Evolutionary conservation across 2,329 filamentous ascomycete genomes (phyloP).

Genomic region (Alternaria brassicicola): DNA sequence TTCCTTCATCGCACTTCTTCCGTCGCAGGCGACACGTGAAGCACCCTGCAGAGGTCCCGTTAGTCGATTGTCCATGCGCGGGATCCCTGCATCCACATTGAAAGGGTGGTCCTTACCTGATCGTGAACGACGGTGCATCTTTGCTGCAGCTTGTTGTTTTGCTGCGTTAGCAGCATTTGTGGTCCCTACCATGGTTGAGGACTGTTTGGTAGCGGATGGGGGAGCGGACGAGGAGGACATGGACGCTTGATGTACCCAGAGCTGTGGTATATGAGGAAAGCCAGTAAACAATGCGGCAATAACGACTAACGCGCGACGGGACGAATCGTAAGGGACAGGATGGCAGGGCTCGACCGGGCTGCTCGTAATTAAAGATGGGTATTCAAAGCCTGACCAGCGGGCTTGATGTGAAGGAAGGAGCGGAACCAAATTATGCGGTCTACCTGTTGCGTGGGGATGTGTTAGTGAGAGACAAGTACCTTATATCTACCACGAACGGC

Average conservation of each 20-base stretch:
- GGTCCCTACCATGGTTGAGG: conserved; percentile 58
- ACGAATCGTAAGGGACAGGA: conserved; percentile 52
- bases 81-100: conserved; percentile 45
- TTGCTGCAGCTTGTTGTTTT: conserved; percentile 66
- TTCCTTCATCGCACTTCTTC: conserved; percentile 74
- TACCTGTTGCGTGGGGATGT: conserved; percentile 41
- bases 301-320: conserved; percentile 50
- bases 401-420: conserved; percentile 50
- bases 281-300: conserved; percentile 51
- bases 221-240: conserved; percentile 56
- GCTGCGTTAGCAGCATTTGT: conserved; percentile 57
- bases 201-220: conserved; percentile 50
- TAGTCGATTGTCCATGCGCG: conserved; percentile 44
- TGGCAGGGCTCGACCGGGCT: conserved; percentile 49
- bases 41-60: conserved; percentile 60
- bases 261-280: conserved; percentile 46
- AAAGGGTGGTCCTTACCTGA: conserved; percentile 72
- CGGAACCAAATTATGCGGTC: conserved; percentile 57
- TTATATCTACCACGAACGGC: conserved; percentile 54
- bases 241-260: conserved; percentile 52
- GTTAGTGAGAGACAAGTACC: conserved; percentile 49
- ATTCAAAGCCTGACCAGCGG: conserved; percentile 58
- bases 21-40: conserved; percentile 71
- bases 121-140: conserved; percentile 92
- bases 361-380: conserved; percentile 55